Conservation (phyloP, 768 basidiomycete genomes). For the Collybia sordida region DNA sequence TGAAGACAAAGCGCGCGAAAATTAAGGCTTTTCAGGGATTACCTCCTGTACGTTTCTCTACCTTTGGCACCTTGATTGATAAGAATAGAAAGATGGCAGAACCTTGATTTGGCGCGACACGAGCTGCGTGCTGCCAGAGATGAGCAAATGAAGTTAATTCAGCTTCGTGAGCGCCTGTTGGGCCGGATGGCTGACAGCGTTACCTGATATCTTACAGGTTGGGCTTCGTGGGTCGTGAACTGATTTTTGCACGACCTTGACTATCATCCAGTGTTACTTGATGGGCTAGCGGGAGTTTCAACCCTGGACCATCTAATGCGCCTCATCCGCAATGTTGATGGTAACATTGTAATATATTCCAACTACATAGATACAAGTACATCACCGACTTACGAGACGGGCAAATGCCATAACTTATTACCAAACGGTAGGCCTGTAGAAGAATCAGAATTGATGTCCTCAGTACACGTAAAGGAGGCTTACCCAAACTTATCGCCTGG, state of each 20-base stretch:
- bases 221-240: not conserved
- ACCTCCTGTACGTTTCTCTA: slow-evolving; percentile 37
- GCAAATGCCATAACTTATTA: slow-evolving; percentile 9
- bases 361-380: too few species aligned
- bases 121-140: slow-evolving; percentile 39
- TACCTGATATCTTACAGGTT: slow-evolving; percentile 12
- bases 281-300: too few species aligned
- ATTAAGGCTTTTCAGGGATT: slow-evolving; percentile 48
- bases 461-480: not conserved
- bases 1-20: slow-evolving; percentile 43
- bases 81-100: slow-evolving; percentile 25
- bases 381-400: too few species aligned
- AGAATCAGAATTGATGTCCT: not conserved
- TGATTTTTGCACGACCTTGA: not conserved
- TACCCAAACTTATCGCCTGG: slow-evolving; percentile 1
- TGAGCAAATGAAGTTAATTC: slow-evolving; percentile 45
- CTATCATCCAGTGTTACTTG: not conserved
- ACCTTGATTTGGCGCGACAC: slow-evolving; percentile 43
- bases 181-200: slow-evolving; percentile 45
- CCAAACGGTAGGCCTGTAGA: not conserved
- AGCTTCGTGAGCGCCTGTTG: slow-evolving; percentile 46
- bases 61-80: not conserved
- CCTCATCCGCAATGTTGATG: too few species aligned
- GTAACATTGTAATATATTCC: too few species aligned
- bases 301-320: too few species aligned